Percentiles rank a stretch among this genome's conserved stretches.
Conservation (phyloP, 169 alveolate species). For the Plasmodium yoelii region DNA sequence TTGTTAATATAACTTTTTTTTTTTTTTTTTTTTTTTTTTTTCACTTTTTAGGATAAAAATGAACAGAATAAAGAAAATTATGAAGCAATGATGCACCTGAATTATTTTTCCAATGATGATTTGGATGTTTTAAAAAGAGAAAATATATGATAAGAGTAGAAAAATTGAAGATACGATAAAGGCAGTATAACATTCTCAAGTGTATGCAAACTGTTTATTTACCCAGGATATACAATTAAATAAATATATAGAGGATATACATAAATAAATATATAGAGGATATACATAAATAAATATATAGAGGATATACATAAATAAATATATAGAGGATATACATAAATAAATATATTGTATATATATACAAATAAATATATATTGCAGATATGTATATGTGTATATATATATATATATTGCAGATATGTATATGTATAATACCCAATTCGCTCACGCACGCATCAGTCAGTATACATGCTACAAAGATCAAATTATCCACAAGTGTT, state of each 20-base stretch:
- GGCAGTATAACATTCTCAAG: not conserved
- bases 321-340: not conserved
- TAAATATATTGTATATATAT: too few species aligned
- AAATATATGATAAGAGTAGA: conserved; percentile 4
- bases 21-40: not conserved
- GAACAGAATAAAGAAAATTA: conserved; percentile 43
- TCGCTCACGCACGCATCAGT: too few species aligned
- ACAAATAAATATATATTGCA: not conserved
- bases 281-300: not conserved
- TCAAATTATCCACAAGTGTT: too few species aligned
- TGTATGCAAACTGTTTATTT: not conserved
- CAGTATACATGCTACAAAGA: too few species aligned
- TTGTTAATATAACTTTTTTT: too few species aligned
- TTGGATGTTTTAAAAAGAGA: conserved; percentile 67
- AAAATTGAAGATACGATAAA: not conserved
- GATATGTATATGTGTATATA: not conserved
- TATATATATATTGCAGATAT: not conserved
- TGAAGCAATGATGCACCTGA: conserved; percentile 64
- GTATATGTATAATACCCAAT: too few species aligned
- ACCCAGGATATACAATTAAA: not conserved
- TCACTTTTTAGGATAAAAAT: conserved; percentile 25
- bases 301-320: not conserved
- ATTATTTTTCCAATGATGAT: conserved; percentile 61
- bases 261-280: conserved; percentile 4
- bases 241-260: not conserved